These are phyloP conservation scores for Closterium sp. DNA, from an alignment of 139 green algal species.

Conservation along the genomic window DNA sequence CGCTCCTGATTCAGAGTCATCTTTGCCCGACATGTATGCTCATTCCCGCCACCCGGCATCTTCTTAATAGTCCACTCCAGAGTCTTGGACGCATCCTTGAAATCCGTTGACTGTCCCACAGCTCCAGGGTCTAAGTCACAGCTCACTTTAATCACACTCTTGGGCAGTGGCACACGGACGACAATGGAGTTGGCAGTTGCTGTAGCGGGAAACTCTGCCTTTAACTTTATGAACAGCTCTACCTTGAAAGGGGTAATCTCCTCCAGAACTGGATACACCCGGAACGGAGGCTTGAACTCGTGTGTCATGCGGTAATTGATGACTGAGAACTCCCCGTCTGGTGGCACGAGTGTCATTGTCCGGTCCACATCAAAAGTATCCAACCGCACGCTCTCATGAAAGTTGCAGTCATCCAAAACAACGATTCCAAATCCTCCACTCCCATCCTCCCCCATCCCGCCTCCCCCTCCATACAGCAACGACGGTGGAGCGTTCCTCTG, in stretches of 20 bases:
- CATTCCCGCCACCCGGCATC: conserved; percentile 28
- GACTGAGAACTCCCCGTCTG: conserved; percentile 83
- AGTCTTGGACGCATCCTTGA: conserved; percentile 42
- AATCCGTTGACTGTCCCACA: conserved; percentile 52
- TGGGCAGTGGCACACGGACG: conserved; percentile 55
- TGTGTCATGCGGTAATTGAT: conserved; percentile 90
- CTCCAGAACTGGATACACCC: conserved; percentile 70
- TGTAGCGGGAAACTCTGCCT: conserved; percentile 48
- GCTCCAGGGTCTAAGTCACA: conserved; percentile 35
- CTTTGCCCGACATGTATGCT: conserved; percentile 37
- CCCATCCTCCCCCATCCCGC: conserved; percentile 17
- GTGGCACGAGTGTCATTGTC: conserved; percentile 75
- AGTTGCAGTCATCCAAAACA: conserved; percentile 87
- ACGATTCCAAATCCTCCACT: conserved; percentile 32
- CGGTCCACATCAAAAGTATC: conserved; percentile 85
- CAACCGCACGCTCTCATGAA: conserved; percentile 76
- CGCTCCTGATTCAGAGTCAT: conserved; percentile 32
- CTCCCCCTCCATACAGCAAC: background rate
- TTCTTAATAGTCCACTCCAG: conserved; percentile 59
- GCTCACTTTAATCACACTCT: conserved; percentile 34
- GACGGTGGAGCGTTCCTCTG: background rate
- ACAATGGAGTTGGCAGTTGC: conserved; percentile 33
- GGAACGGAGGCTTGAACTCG: conserved; percentile 86
- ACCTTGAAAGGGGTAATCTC: conserved; percentile 52
- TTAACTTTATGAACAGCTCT: conserved; percentile 53